Percentiles rank a stretch among this genome's conserved stretches.
phyloP scores from a whole-genome alignment of 148 eudicot genomes.

The Rheum nobile region DNA sequence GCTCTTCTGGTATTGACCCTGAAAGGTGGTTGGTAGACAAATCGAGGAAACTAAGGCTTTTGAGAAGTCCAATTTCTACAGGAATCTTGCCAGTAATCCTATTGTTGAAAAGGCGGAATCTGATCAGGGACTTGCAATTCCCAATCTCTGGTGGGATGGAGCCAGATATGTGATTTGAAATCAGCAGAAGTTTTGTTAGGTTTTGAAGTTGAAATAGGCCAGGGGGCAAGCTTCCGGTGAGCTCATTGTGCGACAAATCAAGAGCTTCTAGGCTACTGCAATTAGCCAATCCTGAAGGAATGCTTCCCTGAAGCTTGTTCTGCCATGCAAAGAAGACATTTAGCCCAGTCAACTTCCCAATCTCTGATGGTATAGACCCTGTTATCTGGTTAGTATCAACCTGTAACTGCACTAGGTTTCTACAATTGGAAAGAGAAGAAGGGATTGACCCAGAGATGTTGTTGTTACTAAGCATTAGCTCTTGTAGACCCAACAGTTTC shows the following conservation, averaged over 20 bases:
- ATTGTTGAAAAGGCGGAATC: slow-evolving; percentile 53
- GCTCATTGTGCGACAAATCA: slow-evolving; percentile 70
- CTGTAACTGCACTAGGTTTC: slow-evolving; percentile 52
- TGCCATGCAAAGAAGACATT: slow-evolving; percentile 67
- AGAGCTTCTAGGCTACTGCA: slow-evolving; percentile 54
- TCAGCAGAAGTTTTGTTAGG: slow-evolving; percentile 59
- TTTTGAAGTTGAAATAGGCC: slow-evolving; percentile 51
- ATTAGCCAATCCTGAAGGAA: slow-evolving; percentile 46
- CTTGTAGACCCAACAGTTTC: slow-evolving; percentile 35
- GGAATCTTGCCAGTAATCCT: slow-evolving; percentile 58
- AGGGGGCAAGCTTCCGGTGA: slow-evolving; percentile 54
- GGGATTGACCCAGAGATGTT: slow-evolving; percentile 72
- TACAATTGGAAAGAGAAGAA: slow-evolving; percentile 45
- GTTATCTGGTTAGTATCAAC: slow-evolving; percentile 65
- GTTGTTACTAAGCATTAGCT: slow-evolving; percentile 69
- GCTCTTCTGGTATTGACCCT: slow-evolving; percentile 53
- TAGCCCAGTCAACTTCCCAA: slow-evolving; percentile 39
- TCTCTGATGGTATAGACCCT: slow-evolving; percentile 52
- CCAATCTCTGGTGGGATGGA: slow-evolving; percentile 66
- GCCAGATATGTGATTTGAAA: slow-evolving; percentile 67
- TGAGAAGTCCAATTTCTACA: slow-evolving; percentile 48
- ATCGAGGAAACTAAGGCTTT: slow-evolving; percentile 55
- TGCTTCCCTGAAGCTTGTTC: slow-evolving; percentile 60
- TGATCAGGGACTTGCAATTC: slow-evolving; percentile 37
- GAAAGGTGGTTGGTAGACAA: slow-evolving; percentile 47